Percentiles rank a stretch among this genome's conserved stretches.
Evolutionary conservation across 106 monocot genomes (phyloP).

Genomic region (Xerophyta viscosa): DNA sequence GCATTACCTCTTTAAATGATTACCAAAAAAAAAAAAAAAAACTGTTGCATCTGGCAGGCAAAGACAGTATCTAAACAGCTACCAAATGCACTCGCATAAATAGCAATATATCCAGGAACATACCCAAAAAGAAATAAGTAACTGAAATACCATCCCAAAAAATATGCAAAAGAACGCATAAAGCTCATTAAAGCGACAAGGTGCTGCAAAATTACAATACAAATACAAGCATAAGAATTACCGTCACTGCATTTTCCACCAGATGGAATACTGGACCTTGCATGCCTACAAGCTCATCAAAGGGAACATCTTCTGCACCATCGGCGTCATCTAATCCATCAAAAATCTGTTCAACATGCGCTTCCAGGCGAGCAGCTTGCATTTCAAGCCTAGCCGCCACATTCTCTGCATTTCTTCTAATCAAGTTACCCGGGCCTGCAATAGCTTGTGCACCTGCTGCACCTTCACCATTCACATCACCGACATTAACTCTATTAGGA

Average conservation of each 20-base stretch:
- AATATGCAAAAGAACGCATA: too few species aligned
- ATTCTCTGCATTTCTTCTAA: constrained; percentile 98
- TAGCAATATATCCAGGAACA: too few species aligned
- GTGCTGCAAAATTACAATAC: too few species aligned
- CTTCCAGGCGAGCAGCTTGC: constrained; percentile 92
- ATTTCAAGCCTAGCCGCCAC: constrained; percentile 92
- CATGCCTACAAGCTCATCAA: constrained; percentile 99
- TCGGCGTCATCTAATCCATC: constrained; percentile 99
- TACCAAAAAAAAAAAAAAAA: too few species aligned
- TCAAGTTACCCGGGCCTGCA: constrained; percentile 77
- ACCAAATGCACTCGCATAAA: too few species aligned
- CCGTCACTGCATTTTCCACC: constrained; percentile 98
- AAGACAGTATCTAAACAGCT: too few species aligned
- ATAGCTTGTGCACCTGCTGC: constrained; percentile 66
- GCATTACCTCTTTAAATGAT: too few species aligned
- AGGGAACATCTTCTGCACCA: constrained; percentile 99
- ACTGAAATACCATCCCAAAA: too few species aligned
- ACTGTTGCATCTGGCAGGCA: too few species aligned
- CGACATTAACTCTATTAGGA: constrained; percentile 51
- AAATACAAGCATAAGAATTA: constrained; percentile 21
- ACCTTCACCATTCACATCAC: constrained; percentile 78
- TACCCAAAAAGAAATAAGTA: too few species aligned
- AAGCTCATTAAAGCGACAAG: too few species aligned
- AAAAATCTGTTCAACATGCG: constrained; percentile 99
- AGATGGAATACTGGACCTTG: constrained; percentile 98